Evolutionary conservation across 2,329 filamentous ascomycete genomes (phyloP).

Genomic region (Parafenestella ontariensis): DNA sequence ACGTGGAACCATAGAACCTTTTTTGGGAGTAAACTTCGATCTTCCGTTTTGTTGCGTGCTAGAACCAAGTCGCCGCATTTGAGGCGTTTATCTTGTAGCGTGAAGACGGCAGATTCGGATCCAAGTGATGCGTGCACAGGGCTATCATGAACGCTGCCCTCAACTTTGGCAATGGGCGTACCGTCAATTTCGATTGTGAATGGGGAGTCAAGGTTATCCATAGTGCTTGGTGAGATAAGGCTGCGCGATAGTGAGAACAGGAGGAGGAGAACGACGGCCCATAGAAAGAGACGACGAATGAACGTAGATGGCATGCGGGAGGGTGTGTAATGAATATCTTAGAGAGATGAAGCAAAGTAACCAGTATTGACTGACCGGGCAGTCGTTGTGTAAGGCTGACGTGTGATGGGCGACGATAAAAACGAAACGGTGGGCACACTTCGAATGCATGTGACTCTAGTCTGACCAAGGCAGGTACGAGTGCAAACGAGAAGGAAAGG

Average conservation of each 20-base stretch:
- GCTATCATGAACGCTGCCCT: conserved; percentile 11
- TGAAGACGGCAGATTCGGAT: conserved; percentile 29
- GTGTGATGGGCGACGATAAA: background rate
- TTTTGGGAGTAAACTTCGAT: conserved; percentile 34
- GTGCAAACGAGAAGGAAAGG: background rate
- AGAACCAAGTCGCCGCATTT: conserved; percentile 28
- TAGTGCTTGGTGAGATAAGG: conserved; percentile 11
- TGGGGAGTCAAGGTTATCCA: conserved; percentile 29
- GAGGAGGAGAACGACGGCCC: conserved; percentile 5
- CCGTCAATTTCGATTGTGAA: conserved; percentile 38
- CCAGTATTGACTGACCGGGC: background rate
- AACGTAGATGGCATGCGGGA: background rate
- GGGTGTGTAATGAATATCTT: background rate
- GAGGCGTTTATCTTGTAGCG: conserved; percentile 27
- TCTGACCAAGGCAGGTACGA: background rate
- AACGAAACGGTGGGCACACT: background rate
- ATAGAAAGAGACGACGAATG: background rate
- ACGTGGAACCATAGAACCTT: conserved; percentile 33
- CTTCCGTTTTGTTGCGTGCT: conserved; percentile 26
- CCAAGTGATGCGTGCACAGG: conserved; percentile 27
- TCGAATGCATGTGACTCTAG: background rate
- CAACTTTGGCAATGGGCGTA: conserved; percentile 20
- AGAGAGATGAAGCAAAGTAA: background rate
- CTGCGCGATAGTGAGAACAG: conserved; percentile 11
- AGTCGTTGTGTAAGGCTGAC: background rate